Evolutionary conservation across 441 rosid species (phyloP).

Genomic region (Biscutella laevigata): DNA sequence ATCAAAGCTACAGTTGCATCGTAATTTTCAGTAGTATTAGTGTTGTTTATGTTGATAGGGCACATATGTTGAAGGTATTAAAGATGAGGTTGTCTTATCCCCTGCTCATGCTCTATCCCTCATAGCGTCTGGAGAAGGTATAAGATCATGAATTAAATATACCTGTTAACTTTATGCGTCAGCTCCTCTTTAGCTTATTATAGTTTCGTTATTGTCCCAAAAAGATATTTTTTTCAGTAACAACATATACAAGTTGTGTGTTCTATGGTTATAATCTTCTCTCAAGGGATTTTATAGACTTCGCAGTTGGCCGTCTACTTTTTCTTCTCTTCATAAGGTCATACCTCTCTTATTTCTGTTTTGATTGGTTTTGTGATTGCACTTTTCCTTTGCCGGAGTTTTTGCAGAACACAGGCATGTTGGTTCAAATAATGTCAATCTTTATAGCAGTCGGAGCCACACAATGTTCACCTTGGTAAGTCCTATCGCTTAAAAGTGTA

Average conservation of each 20-base stretch:
- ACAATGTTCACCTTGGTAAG: constrained; percentile 94
- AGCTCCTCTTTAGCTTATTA: constrained; percentile 12
- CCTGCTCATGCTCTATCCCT: constrained; percentile 98
- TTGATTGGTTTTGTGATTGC: constrained; percentile 5
- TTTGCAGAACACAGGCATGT: constrained; percentile 93
- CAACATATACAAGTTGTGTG: not conserved
- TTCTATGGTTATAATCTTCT: constrained; percentile 1
- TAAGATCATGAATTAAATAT: constrained; percentile 5
- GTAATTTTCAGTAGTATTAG: constrained; percentile 8
- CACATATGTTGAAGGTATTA: constrained; percentile 93
- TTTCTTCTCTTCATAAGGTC: not conserved
- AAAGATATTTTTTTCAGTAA: not conserved
- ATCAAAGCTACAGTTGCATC: constrained; percentile 10
- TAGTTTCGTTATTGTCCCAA: not conserved
- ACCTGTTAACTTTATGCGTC: constrained; percentile 4
- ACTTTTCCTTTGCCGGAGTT: constrained; percentile 2
- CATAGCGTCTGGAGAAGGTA: constrained; percentile 99
- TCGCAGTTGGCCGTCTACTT: not conserved
- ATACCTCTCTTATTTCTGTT: constrained; percentile 6
- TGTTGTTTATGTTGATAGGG: constrained; percentile 56
- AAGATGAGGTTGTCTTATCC: constrained; percentile 99
- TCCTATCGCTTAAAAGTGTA: constrained; percentile 4
- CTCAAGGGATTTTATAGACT: constrained; percentile 1
- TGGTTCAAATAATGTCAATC: constrained; percentile 93
- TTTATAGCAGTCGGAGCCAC: constrained; percentile 98